Evolutionary conservation across 306 rosid species (phyloP), one percentile per base, ranked within the genome.

Genomic region (Castanea crenata): DNA sequence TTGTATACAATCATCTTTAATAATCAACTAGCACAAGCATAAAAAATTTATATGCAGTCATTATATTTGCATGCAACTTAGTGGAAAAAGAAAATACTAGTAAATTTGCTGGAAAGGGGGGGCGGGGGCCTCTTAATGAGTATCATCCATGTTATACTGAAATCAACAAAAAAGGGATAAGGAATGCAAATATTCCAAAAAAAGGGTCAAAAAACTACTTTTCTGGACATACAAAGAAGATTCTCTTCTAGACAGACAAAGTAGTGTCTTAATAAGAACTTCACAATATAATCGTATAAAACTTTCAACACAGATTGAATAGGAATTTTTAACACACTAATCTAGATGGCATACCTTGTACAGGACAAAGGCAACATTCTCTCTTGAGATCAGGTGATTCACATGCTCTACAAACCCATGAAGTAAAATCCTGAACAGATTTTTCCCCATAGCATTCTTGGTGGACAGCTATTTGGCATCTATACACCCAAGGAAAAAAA

Each of bases 281-380:
- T 61, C 41, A 69, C 55, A 69, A 64, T 57, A 46, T 55, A 77
- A 11, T 64, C 65, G 71, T 64, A 80, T 58, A 18, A 51, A 65
- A 71, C 46, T 19, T 6, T n/a, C 41, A 81, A 27, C 74, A 44
- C 16, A 76, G 13, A 74, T 34, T 32, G 69, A 52, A 57, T 35
- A 80, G 65, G 35, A 67, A 79, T 67, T 51, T 72, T 76, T 76
- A 82, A 78, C 76, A 82, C 74, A 86, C 70, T 74, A 57, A 84
- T 80, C 44, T 56, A 74, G 81, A 70, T 57, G 64, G 75, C 81
- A 18, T 80, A 85, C 99, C 99, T 88, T 93, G 90, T 68, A 95
- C 94, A 55, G 99, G 99, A 87, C 99, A 95, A n/a, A 95, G 97
- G 84, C 99, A 95, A 81, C 99, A 95, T 74, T 95, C 98, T 81